Percentiles rank a stretch among this genome's conserved stretches.
Conservation (phyloP, 495 filamentous ascomycete genomes). For the Tirmania nivea region DNA sequence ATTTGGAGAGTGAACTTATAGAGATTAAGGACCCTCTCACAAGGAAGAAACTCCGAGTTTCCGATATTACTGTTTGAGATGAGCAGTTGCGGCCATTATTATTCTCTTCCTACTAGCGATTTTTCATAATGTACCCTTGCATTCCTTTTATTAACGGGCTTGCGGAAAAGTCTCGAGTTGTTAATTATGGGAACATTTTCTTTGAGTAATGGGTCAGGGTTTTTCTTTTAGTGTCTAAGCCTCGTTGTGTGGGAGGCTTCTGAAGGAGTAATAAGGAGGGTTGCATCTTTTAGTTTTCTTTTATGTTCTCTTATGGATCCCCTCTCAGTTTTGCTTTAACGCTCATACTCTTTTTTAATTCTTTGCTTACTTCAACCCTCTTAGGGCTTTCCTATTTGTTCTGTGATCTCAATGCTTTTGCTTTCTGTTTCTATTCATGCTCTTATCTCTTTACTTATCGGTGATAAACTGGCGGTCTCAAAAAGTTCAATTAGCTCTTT, state of each 20-base stretch:
- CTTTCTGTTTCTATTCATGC: no score
- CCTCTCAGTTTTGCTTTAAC: not conserved
- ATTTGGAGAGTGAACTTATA: slow-evolving; percentile 45
- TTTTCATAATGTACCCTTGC: slow-evolving; percentile 7
- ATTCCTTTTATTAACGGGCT: slow-evolving; percentile 11
- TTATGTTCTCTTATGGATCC: slow-evolving; percentile 3
- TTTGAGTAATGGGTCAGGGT: slow-evolving; percentile 9
- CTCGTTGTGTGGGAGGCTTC: slow-evolving; percentile 11
- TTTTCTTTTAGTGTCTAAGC: slow-evolving; percentile 14
- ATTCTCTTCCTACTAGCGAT: slow-evolving; percentile 11
- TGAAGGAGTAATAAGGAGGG: slow-evolving; percentile 13
- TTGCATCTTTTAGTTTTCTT: slow-evolving; percentile 6
- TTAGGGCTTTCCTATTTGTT: not conserved
- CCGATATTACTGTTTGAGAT: slow-evolving; percentile 16
- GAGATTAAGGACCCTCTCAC: slow-evolving; percentile 15
- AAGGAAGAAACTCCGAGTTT: slow-evolving; percentile 19
- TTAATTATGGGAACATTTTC: slow-evolving; percentile 12
- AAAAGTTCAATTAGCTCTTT: no score
- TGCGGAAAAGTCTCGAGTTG: no score
- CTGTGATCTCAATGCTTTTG: no score
- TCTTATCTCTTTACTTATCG: no score
- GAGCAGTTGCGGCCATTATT: not conserved
- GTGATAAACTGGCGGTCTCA: no score
- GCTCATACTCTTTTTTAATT: not conserved
- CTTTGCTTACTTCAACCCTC: not conserved